phyloP scores from a whole-genome alignment of 257 asterid species.

The Anisodus acutangulus region DNA sequence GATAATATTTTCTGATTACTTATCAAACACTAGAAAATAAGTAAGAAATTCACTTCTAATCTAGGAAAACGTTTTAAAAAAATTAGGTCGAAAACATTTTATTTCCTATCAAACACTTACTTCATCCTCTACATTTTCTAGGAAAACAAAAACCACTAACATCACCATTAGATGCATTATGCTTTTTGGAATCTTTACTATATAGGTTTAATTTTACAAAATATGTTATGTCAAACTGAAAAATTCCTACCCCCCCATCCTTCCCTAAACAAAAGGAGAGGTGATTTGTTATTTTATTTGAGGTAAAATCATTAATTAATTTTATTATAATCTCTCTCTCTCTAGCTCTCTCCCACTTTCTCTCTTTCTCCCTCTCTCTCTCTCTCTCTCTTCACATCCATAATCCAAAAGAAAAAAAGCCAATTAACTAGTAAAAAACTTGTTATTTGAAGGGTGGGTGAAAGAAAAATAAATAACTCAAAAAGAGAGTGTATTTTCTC shows the following conservation, averaged over 20 bases:
- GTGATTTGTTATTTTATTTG: neutral
- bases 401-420: neutral
- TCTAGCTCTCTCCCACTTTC: conserved; percentile 12
- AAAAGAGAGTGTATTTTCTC: neutral
- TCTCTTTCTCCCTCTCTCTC: neutral
- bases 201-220: neutral
- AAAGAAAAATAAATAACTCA: neutral
- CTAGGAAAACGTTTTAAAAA: too few species aligned
- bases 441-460: conserved; percentile 16
- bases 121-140: neutral
- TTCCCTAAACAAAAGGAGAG: conserved; percentile 30
- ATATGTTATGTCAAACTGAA: neutral
- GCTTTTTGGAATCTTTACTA: neutral
- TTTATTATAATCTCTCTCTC: conserved; percentile 23
- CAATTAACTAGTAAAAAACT: neutral
- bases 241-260: neutral
- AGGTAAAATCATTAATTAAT: neutral
- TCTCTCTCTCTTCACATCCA: neutral
- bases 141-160: neutral
- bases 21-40: neutral
- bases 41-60: neutral
- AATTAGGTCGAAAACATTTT: neutral
- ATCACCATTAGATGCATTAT: neutral
- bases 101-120: too few species aligned
- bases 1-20: neutral